Evolutionary conservation across 139 green algal genomes (phyloP), one percentile per base, ranked within the genome.

Genomic region (Chlamydomonas sp.): DNA sequence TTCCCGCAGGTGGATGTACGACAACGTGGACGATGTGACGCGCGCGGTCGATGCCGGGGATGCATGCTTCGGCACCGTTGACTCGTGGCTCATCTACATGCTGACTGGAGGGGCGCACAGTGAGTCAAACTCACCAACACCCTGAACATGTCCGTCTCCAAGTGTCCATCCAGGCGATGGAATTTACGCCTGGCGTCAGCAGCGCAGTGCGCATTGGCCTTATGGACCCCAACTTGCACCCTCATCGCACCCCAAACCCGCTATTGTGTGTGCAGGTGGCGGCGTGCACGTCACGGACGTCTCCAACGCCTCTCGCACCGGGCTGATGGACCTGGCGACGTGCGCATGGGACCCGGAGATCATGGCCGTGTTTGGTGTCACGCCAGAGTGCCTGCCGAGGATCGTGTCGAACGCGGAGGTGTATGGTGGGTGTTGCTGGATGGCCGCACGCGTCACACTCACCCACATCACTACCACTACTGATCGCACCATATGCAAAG

Each of bases 81-180:
- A 99, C 84, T 87, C 77, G 6, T 99, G 95, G 95, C 82, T 99
- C 34, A 88, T 99, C 47, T 98, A 90, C 71, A 85, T 92, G 47
- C 76, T 99, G 22, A 98, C 93, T 10, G 89, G 89, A 24, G 89
- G 84, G 3, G 79, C 54, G 30, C 24, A 26, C 54, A 10, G 34
- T 36, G 54, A n/a, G n/a, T n/a, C n/a, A n/a, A n/a, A n/a, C n/a
- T n/a, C n/a, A n/a, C n/a, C n/a, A n/a, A n/a, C n/a, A n/a, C n/a
- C n/a, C n/a, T n/a, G n/a, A n/a, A n/a, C n/a, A n/a, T n/a, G n/a
- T n/a, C 3, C 88, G 88, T 20, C 49, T 87, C 2, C 87, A 94
- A 78, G 85, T 95, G 16, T 97, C 91, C 0, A 95, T 98, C 58
- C 80, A 81, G 88, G 67, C 34, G 78, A 47, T 58, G 31, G 4